Percentiles rank a stretch among this genome's conserved stretches.
Evolutionary conservation across 805 yeast genomes (phyloP).

Genomic region (Candida broadrunensis): DNA sequence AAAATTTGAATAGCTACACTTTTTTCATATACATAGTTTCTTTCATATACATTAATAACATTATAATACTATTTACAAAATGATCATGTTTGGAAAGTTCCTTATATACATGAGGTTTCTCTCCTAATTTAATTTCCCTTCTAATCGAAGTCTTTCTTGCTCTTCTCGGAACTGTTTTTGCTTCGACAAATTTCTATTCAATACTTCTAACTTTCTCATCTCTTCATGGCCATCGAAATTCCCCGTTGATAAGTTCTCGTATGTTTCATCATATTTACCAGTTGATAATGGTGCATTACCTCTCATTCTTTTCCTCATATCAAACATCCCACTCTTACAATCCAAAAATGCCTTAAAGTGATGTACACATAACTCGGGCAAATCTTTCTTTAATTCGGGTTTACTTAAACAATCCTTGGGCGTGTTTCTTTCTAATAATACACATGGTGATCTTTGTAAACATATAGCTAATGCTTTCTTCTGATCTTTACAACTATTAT

Average conservation of each 20-base stretch:
- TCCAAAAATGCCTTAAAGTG: conserved; percentile 84
- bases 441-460: conserved; percentile 95
- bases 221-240: conserved; percentile 81
- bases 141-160: conserved; percentile 25
- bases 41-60: background rate
- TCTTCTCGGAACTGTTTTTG: conserved; percentile 25
- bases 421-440: conserved; percentile 80
- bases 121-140: background rate
- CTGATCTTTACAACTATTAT: conserved; percentile 82
- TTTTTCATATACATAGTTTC: background rate
- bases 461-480: conserved; percentile 94
- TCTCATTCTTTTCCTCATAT: conserved; percentile 84
- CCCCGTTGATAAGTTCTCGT: conserved; percentile 74
- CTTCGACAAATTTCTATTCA: conserved; percentile 49
- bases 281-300: conserved; percentile 94
- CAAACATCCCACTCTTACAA: conserved; percentile 87
- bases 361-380: conserved; percentile 87
- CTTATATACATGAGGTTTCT: no score
- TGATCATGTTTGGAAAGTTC: no score
- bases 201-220: conserved; percentile 62
- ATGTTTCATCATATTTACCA: conserved; percentile 88
- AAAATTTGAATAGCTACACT: background rate
- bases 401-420: conserved; percentile 85
- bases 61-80: background rate
- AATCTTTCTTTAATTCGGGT: conserved; percentile 68